phyloP scores from a whole-genome alignment of 495 filamentous ascomycete genomes.

The Penicillium canescens region DNA sequence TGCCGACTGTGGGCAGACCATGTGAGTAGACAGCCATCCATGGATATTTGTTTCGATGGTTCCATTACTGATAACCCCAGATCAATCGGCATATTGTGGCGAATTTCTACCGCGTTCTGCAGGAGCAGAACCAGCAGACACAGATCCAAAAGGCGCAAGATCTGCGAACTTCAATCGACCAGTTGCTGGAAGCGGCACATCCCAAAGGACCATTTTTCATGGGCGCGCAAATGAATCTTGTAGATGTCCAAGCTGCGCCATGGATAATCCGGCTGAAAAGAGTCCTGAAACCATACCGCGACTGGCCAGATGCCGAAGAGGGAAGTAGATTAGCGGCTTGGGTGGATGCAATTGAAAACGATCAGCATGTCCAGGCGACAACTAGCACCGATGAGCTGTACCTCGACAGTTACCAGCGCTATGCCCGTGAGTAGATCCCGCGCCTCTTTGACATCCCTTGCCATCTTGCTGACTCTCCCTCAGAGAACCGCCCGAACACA shows the following conservation, averaged over 20 bases:
- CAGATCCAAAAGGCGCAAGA: conserved; percentile 64
- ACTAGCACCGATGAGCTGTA: conserved; percentile 76
- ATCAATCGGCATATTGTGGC: conserved; percentile 84
- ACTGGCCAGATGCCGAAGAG: conserved; percentile 71
- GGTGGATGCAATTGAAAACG: conserved; percentile 78
- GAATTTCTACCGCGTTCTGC: conserved; percentile 75
- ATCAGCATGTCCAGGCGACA: conserved; percentile 73
- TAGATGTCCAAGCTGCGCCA: conserved; percentile 86
- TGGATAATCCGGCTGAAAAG: conserved; percentile 77
- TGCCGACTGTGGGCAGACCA: conserved; percentile 88
- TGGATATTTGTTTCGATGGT: background rate
- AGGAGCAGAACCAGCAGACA: conserved; percentile 65
- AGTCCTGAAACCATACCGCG: conserved; percentile 77
- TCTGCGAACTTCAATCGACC: conserved; percentile 67
- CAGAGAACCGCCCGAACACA: conserved; percentile 62
- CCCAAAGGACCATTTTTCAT: conserved; percentile 79
- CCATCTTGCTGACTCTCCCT: conserved; percentile 15
- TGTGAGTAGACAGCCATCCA: conserved; percentile 46
- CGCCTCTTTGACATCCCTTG: background rate
- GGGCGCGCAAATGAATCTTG: conserved; percentile 68
- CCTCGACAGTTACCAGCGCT: conserved; percentile 68
- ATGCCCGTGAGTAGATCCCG: conserved; percentile 53
- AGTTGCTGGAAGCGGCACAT: conserved; percentile 72
- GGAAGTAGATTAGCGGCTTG: conserved; percentile 73
- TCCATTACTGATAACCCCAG: conserved; percentile 40